Evolutionary conservation across 345 rosid species (phyloP), one percentile per base, ranked within the genome.

Genomic region (Pugionium cornutum): DNA sequence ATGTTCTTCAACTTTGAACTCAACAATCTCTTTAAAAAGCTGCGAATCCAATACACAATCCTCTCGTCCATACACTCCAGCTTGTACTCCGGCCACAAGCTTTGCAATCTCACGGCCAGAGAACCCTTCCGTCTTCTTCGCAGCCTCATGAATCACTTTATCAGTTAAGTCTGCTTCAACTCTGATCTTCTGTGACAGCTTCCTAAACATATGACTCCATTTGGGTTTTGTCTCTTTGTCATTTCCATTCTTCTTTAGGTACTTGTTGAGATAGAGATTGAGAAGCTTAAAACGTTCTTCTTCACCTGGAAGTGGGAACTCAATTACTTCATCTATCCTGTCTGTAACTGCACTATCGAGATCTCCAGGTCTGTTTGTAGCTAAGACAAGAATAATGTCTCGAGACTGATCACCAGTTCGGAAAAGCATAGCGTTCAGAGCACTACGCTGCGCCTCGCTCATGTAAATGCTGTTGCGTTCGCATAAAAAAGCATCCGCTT

Each of bases 61-160:
- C 3, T 83, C 77, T 33, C 87, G 67, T 29, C 92, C 95, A 11
- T 94, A 87, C 2, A 88, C 96, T 3, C 89, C 89, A 52, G 99
- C 99, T 72, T 90, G 99, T 25, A 90, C 84, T 37, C 96, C 69
- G 10, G 97, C 99, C 71, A 90, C 82, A 26, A 90, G 92, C 80
- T 94, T 94, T 0, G 99, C 96, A 49, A 88, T 90, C 80, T 90
- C 99, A 37, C 97, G 91, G 36, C 96, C 96, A 9, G 96, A 90
- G 81, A 94, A 94, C 7, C 97, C 97, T 69, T 90, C 91, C 0
- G 81, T 88, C 78, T 79, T 86, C 78, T 62, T 79, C 1, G 97
- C 99, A 58, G 99, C 97, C 61, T 86, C 95, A 28, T 56, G 66
- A 28, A 94, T 64, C 54, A 83, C 79, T 7, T 90, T 73, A 9